Conservation (phyloP, 805 yeast genomes). For the Scheffersomyces lignosus region DNA sequence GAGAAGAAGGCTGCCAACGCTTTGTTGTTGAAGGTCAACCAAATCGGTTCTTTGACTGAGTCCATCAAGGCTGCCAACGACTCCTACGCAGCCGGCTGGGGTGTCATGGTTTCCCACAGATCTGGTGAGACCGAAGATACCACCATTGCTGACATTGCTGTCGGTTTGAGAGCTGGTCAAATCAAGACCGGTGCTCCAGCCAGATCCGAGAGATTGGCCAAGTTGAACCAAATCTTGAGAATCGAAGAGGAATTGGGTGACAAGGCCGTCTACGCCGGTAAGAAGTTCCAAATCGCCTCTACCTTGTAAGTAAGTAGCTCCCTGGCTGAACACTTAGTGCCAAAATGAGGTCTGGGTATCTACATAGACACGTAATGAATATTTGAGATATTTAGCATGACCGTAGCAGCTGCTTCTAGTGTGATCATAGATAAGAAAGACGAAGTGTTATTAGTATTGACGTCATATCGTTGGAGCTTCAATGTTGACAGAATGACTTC, state of each 20-base stretch:
- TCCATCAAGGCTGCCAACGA: slow-evolving; percentile 96
- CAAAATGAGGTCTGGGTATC: not conserved
- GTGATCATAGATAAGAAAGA: too few species aligned
- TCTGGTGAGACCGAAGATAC: slow-evolving; percentile 99
- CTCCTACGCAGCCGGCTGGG: slow-evolving; percentile 96
- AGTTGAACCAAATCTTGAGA: slow-evolving; percentile 96
- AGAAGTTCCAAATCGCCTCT: slow-evolving; percentile 67
- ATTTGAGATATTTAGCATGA: not conserved
- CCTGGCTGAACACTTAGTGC: not conserved
- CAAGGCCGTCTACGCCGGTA: slow-evolving; percentile 96
- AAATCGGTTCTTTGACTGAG: slow-evolving; percentile 95
- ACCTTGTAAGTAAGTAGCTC: slow-evolving; percentile 31
- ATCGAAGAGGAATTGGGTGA: slow-evolving; percentile 98
- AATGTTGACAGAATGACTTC: too few species aligned
- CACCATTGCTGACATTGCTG: slow-evolving; percentile 95
- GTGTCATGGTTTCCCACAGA: slow-evolving; percentile 99
- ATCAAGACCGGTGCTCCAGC: slow-evolving; percentile 99
- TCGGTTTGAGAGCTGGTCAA: slow-evolving; percentile 98
- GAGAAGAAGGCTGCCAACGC: slow-evolving; percentile 95
- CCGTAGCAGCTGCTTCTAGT: too few species aligned
- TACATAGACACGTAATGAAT: not conserved
- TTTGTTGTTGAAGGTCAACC: slow-evolving; percentile 96
- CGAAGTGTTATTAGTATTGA: too few species aligned
- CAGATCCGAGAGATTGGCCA: slow-evolving; percentile 99
- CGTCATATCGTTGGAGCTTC: too few species aligned